Base-by-base conservation (phyloP, 2,329 filamentous ascomycete genomes). In the Erysiphe pulchra region DNA sequence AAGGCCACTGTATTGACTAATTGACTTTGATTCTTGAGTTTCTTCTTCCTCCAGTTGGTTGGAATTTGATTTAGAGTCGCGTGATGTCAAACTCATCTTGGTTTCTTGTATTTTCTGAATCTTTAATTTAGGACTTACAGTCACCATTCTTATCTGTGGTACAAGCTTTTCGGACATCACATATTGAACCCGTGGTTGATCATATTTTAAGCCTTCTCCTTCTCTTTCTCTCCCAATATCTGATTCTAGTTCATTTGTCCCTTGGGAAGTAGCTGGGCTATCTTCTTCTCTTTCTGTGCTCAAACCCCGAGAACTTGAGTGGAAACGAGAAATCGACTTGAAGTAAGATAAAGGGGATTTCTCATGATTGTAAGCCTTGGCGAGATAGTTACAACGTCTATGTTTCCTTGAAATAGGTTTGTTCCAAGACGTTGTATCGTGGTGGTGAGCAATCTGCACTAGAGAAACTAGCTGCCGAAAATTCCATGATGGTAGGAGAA, bases 401-500 rank as follows among this genome's bases (percentile, higher is more conserved):
- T 20, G 18, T 20, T 41, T 18, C 6, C 38, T n/a, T 13, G 12
- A 24, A 41, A n/a, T 24, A 28, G 10, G 40, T 20, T 28, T 18
- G 5, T 13, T 45, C 43, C 32, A 45, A 4, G 43, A 37, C 37
- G 38, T 24, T 20, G 18, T 46, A 37, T 49, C 4, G 7, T 28
- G 24, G 24, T 6, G 4, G 1, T 28, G 24, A 28, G 24, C 24
- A 28, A 28, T 28, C 24, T 28, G 24, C 24, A 28, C 24, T 1
- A 8, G 8, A 28, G 24, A 8, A 28, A 9, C 24, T 28, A 59
- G 52, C 52, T 61, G 61, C 45, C 50, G 51, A 39, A 56, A 49
- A 51, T 53, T 60, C 62, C 62, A 62, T 56, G 56, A 53, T 54
- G 61, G 58, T 52, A 61, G 56, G 54, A 63, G 59, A 58, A 61